Conservation (phyloP, 345 rosid genomes). For the Boechera stricta region DNA sequence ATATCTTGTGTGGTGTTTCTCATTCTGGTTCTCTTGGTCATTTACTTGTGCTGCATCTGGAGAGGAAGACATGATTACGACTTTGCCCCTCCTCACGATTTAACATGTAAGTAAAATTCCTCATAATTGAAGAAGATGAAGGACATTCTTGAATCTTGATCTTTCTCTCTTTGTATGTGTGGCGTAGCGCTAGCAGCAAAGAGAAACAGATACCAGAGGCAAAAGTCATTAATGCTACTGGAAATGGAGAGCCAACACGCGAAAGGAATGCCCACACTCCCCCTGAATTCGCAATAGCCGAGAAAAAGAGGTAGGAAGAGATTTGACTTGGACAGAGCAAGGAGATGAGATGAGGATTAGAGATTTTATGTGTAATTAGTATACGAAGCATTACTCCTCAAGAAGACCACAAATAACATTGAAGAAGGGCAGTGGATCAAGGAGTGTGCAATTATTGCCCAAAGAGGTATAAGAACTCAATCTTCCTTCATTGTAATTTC, state of each 20-base stretch:
- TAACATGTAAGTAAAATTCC: conserved; percentile 66
- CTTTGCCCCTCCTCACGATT: conserved; percentile 91
- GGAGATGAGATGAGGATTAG: conserved; percentile 35
- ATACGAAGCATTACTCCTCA: conserved; percentile 44
- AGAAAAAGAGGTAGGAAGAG: conserved; percentile 18
- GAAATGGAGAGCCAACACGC: conserved; percentile 99
- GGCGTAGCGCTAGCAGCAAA: conserved; percentile 79
- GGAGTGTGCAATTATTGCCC: neutral
- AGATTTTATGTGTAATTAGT: conserved; percentile 44
- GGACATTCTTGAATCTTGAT: conserved; percentile 28
- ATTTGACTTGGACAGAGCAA: conserved; percentile 42
- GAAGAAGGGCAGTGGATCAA: conserved; percentile 12
- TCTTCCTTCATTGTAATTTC: conserved; percentile 17
- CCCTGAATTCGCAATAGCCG: conserved; percentile 62
- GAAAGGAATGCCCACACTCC: conserved; percentile 79
- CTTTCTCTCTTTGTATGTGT: conserved; percentile 29
- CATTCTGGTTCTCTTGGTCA: conserved; percentile 50
- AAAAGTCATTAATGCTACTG: conserved; percentile 86
- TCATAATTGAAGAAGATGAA: conserved; percentile 12
- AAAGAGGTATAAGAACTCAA: conserved; percentile 15
- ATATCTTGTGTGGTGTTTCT: conserved; percentile 59
- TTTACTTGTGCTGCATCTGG: conserved; percentile 67
- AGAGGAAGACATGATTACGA: conserved; percentile 80
- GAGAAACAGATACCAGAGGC: conserved; percentile 93
- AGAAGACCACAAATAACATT: conserved; percentile 30